Base-by-base conservation (phyloP, 2,329 filamentous ascomycete species). In the Aspergillus fumigatus region DNA sequence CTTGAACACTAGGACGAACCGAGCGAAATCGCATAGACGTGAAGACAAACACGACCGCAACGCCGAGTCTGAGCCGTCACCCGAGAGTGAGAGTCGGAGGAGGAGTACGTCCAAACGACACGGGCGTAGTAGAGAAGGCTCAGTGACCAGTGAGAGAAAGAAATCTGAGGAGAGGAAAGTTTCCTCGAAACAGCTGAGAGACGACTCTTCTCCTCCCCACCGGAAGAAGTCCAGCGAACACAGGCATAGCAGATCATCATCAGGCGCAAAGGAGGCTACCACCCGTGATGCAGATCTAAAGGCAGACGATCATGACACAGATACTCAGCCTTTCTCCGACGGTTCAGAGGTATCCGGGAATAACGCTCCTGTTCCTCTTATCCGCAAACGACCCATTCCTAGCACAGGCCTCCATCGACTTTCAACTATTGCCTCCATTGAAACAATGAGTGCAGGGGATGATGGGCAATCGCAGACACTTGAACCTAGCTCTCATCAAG, bases 391-490 rank as follows among this genome's bases (percentile, higher is more conserved):
- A 52, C 73, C 73, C 8, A 80, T 82, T 60, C 82, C 83, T 3
- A 79, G 76, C 10, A 81, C 79, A 27, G 81, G 82, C n/a, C 76
- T 63, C 48, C 75, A 82, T 62, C 75, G 76, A 57, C 73, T 86
- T 2, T 84, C 83, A 7, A 85, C 83, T 0, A 85, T 85, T 58
- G 80, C 76, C 7, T 85, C 84, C 4, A 78, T 80, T 11, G 82
- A 85, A 47, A 82, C 81, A 1, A 72, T 82, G 56, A 74, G 71
- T 29, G 74, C 74, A 25, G 54, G 60, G 5, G 65, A 55, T 9
- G 65, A 69, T 23, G 56, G 48, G 54, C 57, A 62, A 32, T 50
- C 62, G 2, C 51, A 63, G 48, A 58, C 52, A 32, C 38, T 55
- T 14, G 49, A 52, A 40, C 55, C 58, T n/a, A 48, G 67, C 43